These are phyloP conservation scores for Knoxdaviesia proteae DNA, from an alignment of 2,329 filamentous ascomycete species.

Conservation along the genomic window DNA sequence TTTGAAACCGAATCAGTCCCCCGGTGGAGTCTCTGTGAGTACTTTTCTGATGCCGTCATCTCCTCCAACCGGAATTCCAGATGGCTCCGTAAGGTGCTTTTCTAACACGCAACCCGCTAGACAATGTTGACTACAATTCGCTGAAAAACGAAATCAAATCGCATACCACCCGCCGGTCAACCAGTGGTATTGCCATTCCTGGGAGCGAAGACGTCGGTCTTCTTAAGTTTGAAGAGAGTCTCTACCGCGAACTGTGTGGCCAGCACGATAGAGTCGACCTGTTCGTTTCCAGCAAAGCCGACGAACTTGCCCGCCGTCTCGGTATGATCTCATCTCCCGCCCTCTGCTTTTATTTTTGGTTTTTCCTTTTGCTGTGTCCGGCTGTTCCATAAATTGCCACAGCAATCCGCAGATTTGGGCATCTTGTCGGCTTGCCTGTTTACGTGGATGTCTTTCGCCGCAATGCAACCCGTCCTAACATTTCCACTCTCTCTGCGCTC, in stretches of 20 bases:
- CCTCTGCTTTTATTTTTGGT: background rate
- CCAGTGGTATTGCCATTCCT: slow-evolving; percentile 51
- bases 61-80: background rate
- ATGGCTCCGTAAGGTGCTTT: background rate
- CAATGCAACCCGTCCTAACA: too few species aligned
- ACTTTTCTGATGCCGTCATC: background rate
- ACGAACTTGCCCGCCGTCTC: slow-evolving; percentile 52
- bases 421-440: too few species aligned
- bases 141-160: slow-evolving; percentile 70
- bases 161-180: slow-evolving; percentile 52
- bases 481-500: too few species aligned
- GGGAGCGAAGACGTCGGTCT: slow-evolving; percentile 41
- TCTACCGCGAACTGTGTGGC: slow-evolving; percentile 47
- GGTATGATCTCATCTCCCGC: slow-evolving; percentile 21
- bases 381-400: too few species aligned
- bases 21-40: slow-evolving; percentile 5
- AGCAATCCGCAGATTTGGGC: background rate
- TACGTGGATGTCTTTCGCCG: too few species aligned
- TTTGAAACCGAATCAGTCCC: slow-evolving; percentile 5
- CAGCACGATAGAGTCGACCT: slow-evolving; percentile 62
- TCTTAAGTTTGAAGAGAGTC: slow-evolving; percentile 45
- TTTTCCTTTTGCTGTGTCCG: background rate
- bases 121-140: slow-evolving; percentile 79
- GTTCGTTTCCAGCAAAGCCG: slow-evolving; percentile 61
- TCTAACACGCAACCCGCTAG: slow-evolving; percentile 16